A percentile compares a stretch with the other conserved stretches of the same genome.
These are phyloP conservation scores for Saitozyma podzolica DNA, from an alignment of 768 basidiomycete species.

Conservation along the genomic window DNA sequence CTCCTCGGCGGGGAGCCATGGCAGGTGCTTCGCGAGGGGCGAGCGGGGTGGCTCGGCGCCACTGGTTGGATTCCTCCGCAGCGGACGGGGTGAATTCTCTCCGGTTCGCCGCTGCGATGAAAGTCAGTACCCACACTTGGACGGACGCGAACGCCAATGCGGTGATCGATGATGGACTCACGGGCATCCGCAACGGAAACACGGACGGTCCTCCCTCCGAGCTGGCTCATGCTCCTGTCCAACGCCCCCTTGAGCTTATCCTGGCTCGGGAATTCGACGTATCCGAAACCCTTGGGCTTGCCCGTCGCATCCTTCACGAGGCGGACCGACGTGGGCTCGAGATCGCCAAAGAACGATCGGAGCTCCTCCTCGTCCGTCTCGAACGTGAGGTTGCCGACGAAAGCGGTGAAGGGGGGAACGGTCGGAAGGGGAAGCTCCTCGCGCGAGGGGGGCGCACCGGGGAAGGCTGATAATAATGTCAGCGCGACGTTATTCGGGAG, in stretches of 20 bases:
- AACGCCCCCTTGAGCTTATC: slow-evolving; percentile 85
- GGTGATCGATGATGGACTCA: slow-evolving; percentile 57
- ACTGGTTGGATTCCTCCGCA: slow-evolving; percentile 76
- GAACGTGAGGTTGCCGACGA: slow-evolving; percentile 91
- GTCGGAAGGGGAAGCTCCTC: slow-evolving; percentile 97
- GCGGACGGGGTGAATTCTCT: slow-evolving; percentile 62
- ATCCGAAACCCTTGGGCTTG: slow-evolving; percentile 96
- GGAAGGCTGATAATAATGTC: slow-evolving; percentile 21
- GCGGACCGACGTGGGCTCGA: slow-evolving; percentile 77
- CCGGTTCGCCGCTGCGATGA: slow-evolving; percentile 20
- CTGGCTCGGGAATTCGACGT: slow-evolving; percentile 87
- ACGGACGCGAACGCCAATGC: slow-evolving; percentile 19
- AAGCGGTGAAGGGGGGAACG: slow-evolving; percentile 92
- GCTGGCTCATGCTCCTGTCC: slow-evolving; percentile 65
- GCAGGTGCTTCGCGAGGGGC: slow-evolving; percentile 57
- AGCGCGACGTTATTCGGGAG: slow-evolving; percentile 3
- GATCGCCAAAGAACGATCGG: slow-evolving; percentile 67
- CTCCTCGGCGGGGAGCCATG: slow-evolving; percentile 53
- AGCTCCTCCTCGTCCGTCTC: slow-evolving; percentile 84
- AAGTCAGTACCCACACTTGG: slow-evolving; percentile 53
- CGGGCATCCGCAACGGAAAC: slow-evolving; percentile 96
- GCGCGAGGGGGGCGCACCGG: slow-evolving; percentile 59
- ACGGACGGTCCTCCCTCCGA: slow-evolving; percentile 78
- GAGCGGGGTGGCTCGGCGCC: slow-evolving; percentile 85
- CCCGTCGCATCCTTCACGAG: slow-evolving; percentile 87